Evolutionary conservation across 1,284 basidiomycete genomes (phyloP), one percentile per base, ranked within the genome.

Genomic region (Apiotrichum montevideense): DNA sequence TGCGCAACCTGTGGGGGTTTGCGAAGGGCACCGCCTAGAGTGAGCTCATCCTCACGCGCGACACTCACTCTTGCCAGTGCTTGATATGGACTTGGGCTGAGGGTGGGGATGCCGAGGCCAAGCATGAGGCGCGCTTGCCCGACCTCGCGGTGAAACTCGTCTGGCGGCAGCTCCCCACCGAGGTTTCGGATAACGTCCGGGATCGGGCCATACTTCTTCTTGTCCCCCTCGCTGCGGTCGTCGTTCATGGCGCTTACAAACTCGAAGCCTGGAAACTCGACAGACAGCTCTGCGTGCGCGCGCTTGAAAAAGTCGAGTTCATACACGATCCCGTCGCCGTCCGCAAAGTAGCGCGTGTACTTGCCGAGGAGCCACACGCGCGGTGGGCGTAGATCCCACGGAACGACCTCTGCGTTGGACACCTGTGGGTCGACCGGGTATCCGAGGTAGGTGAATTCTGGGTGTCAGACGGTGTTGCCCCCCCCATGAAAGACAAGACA

Each of bases 301-400:
- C 53, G 57, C 37, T 54, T 35, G 34, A 57, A 65, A 37, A 56
- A 62, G 6, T 37, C 44, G 32, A 42, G 45, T 43, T 56, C 35
- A 52, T 62, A 58, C 4, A 53, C 56, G 9, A 35, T 41, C 21
- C 35, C 39, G 41, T 61, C 41, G 32, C 42, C 47, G 37, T 60
- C 51, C 51, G 63, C 59, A 46, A 67, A 64, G 55, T 64, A 67
- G 49, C 57, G 53, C 8, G 59, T 48, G 40, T 55, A 58, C 52
- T 67, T 67, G 33, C 61, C 66, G 6, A 65, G 51, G 35, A 67
- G 50, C 54, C 63, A 67, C 14, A 64, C 58, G 21, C 58, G 64
- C 49, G 60, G 37, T 3, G 64, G 63, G 4, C 66, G 58, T 15
- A 58, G 9, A 0, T 14, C 29, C 44, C 47, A 56, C 2, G 60